Conservation (phyloP, 768 basidiomycete species). For the Amanita jacksonii region DNA sequence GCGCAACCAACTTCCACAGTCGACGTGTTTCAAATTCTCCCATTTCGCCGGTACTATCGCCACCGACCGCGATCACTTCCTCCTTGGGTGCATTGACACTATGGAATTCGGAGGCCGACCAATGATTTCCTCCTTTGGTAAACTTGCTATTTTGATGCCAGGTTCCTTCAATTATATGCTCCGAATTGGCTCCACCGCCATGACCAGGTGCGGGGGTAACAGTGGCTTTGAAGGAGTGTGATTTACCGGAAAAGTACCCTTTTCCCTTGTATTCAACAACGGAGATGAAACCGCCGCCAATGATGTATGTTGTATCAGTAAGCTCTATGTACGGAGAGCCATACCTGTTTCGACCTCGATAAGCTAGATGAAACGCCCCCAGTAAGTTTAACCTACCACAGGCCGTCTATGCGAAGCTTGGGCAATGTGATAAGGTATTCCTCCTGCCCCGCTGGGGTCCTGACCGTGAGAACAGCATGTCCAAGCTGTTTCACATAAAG, state of each 20-base stretch:
- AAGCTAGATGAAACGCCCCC: neutral
- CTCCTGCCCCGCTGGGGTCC: slow-evolving; percentile 39
- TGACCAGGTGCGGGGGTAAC: slow-evolving; percentile 42
- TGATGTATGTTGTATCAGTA: slow-evolving; percentile 70
- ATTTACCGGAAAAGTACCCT: slow-evolving; percentile 90
- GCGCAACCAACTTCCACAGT: slow-evolving; percentile 80
- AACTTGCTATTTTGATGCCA: slow-evolving; percentile 69
- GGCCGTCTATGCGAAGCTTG: slow-evolving; percentile 83
- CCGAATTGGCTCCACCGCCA: slow-evolving; percentile 22
- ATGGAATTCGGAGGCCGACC: slow-evolving; percentile 50
- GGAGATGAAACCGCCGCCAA: slow-evolving; percentile 31
- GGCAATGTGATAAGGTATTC: slow-evolving; percentile 90
- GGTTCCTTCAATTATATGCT: slow-evolving; percentile 63
- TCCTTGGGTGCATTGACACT: slow-evolving; percentile 68
- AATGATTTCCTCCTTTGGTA: slow-evolving; percentile 19
- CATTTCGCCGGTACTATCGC: slow-evolving; percentile 49
- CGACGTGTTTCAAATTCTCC: slow-evolving; percentile 81
- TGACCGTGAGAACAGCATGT: slow-evolving; percentile 75
- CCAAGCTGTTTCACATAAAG: slow-evolving; percentile 93
- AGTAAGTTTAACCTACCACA: slow-evolving; percentile 42
- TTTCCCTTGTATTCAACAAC: slow-evolving; percentile 92
- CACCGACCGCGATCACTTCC: slow-evolving; percentile 55
- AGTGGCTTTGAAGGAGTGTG: slow-evolving; percentile 85
- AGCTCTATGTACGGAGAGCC: slow-evolving; percentile 92
- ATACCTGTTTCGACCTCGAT: slow-evolving; percentile 23